These are phyloP conservation scores for Lichenothelia convexa DNA, from an alignment of 495 filamentous ascomycete genomes.

Conservation along the genomic window DNA sequence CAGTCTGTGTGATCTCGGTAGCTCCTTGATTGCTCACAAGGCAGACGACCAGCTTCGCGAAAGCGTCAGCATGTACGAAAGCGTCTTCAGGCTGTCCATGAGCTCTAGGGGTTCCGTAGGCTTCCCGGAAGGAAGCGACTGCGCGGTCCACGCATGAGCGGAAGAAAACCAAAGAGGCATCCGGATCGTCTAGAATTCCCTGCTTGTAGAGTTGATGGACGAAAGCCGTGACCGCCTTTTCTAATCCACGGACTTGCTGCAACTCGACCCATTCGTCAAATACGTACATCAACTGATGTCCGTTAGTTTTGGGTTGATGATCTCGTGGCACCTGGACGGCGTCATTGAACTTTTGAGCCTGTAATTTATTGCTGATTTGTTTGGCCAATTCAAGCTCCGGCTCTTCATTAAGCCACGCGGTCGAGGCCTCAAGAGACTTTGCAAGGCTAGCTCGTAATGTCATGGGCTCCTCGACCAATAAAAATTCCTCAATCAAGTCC, in stretches of 20 bases:
- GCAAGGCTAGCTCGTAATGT: slow-evolving; percentile 76
- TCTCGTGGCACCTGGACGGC: slow-evolving; percentile 15
- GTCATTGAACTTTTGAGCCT: slow-evolving; percentile 8
- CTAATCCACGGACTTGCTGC: slow-evolving; percentile 49
- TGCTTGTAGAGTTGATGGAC: slow-evolving; percentile 65
- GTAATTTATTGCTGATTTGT: slow-evolving; percentile 55
- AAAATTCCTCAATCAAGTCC: slow-evolving; percentile 51
- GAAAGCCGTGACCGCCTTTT: slow-evolving; percentile 57
- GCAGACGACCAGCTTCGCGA: slow-evolving; percentile 63
- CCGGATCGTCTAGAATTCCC: slow-evolving; percentile 46
- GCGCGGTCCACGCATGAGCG: slow-evolving; percentile 66
- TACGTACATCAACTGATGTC: slow-evolving; percentile 74
- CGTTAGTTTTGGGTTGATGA: slow-evolving; percentile 19
- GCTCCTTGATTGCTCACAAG: slow-evolving; percentile 49
- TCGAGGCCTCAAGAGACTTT: slow-evolving; percentile 55
- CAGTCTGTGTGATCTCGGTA: slow-evolving; percentile 38
- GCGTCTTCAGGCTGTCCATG: slow-evolving; percentile 46
- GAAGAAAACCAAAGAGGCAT: slow-evolving; percentile 61
- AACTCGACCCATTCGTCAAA: slow-evolving; percentile 88
- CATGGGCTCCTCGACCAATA: slow-evolving; percentile 57
- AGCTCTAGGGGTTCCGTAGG: slow-evolving; percentile 29
- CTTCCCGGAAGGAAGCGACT: slow-evolving; percentile 55
- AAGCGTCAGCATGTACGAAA: slow-evolving; percentile 63
- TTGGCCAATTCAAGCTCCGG: slow-evolving; percentile 42
- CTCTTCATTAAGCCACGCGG: slow-evolving; percentile 64